Conservation (phyloP, 23 red algal genomes). For the Cyanidioschyzon merolae region DNA sequence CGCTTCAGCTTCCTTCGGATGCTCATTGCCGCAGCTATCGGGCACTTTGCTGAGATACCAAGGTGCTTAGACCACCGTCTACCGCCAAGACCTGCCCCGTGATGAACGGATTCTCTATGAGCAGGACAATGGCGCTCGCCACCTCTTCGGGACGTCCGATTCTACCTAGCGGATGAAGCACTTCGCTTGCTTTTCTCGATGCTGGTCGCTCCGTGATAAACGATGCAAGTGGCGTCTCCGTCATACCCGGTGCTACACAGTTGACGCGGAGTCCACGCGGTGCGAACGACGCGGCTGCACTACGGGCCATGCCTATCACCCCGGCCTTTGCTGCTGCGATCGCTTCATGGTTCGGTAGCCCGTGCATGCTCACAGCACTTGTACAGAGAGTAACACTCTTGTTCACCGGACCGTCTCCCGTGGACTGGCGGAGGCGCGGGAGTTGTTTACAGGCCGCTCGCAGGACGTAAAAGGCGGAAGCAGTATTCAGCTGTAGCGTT, state of each 20-base stretch:
- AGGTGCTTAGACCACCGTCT: slow-evolving; percentile 19
- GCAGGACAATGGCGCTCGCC: slow-evolving; percentile 18
- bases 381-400: slow-evolving; percentile 8
- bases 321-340: slow-evolving; percentile 29
- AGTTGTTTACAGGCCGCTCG: slow-evolving; percentile 3
- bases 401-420: neutral
- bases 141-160: slow-evolving; percentile 19
- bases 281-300: slow-evolving; percentile 21
- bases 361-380: slow-evolving; percentile 18
- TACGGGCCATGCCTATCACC: slow-evolving; percentile 12
- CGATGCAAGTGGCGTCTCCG: neutral
- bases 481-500: slow-evolving; percentile 13
- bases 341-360: slow-evolving; percentile 25
- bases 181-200: neutral
- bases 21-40: too few species aligned
- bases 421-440: neutral
- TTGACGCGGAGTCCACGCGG: slow-evolving; percentile 22
- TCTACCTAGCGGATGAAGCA: slow-evolving; percentile 18
- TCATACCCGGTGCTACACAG: slow-evolving; percentile 24
- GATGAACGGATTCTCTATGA: slow-evolving; percentile 22
- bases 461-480: slow-evolving; percentile 12
- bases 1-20: too few species aligned
- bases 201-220: slow-evolving; percentile 4
- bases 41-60: slow-evolving; percentile 4
- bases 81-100: slow-evolving; percentile 22